Base-by-base conservation (phyloP, 805 yeast species). In the Blastobotrys terrestris region DNA sequence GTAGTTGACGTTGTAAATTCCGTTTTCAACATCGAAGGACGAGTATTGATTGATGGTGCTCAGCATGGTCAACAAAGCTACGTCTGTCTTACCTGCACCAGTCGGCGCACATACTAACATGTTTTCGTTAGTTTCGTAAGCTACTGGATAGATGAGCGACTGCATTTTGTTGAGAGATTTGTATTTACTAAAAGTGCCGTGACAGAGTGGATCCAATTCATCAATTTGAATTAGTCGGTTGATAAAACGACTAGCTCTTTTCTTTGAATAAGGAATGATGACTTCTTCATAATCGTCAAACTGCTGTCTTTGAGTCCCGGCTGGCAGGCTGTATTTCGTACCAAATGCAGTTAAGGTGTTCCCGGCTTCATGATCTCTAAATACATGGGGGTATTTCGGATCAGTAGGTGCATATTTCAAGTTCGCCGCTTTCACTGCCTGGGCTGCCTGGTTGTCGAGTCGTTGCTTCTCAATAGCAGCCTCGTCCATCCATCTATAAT, bases 31-130 rank as follows among this genome's bases (percentile, higher is more conserved):
- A 0, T 80, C 76, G 18, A 21, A 48, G 2, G 22, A 35, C 26
- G 64, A 57, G 65, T 77, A 84, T 63, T 87, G 95, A 39, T 82
- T 79, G 13, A 92, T 83, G 0, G 94, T 80, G 62, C 86, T 92
- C 50, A 91, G 71, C 56, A 91, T 82, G 0, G 97, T 75, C 40
- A 91, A 71, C 54, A 91, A 69, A 0, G 97, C 97, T 22, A 91
- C 92, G 67, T 91, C 97, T 0, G 97, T 91, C 65, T 91, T 91
- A 78, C 97, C 97, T 3, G 97, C 96, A 76, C 97, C 97, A 0
- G 97, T 91, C 1, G 97, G 97, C 0, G 97, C 97, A 80, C 97
- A 91, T 3, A 91, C 89, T 49, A 91, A 72, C 96, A 94, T 87
- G 63, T 92, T 92, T 62, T 92, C 97, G 67, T 87, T 90, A 3